These are phyloP conservation scores for Blastobotrys muscicola DNA, from an alignment of 805 yeast genomes.

Conservation along the genomic window DNA sequence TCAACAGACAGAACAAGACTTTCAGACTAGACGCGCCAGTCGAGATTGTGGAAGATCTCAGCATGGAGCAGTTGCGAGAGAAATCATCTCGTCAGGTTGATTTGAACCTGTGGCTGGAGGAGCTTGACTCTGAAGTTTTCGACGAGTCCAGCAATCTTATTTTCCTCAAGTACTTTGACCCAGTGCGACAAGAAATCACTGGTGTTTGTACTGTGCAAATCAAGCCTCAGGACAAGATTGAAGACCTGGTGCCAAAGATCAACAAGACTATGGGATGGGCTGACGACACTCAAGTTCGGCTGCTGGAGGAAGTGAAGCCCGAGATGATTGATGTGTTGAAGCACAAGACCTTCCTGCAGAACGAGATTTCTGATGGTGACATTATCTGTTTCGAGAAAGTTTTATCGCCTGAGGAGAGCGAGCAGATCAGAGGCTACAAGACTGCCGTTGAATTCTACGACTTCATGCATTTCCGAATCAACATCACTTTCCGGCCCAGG, in stretches of 20 bases:
- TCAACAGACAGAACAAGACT: constrained; percentile 62
- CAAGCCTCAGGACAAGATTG: constrained; percentile 36
- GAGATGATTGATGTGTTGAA: constrained; percentile 25
- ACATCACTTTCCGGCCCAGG: constrained; percentile 16
- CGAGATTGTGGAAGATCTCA: constrained; percentile 12
- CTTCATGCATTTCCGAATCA: constrained; percentile 24
- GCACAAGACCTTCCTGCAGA: constrained; percentile 21
- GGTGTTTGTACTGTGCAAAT: constrained; percentile 59
- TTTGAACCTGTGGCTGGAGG: constrained; percentile 54
- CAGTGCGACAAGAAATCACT: constrained; percentile 38
- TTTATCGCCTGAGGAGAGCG: constrained; percentile 15
- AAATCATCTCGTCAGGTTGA: constrained; percentile 39
- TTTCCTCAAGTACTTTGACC: constrained; percentile 59
- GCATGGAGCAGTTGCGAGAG: constrained; percentile 42
- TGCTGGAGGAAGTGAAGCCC: constrained; percentile 29
- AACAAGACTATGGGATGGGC: constrained; percentile 23
- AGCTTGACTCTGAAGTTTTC: not conserved
- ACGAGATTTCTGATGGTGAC: constrained; percentile 30
- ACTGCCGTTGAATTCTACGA: constrained; percentile 24
- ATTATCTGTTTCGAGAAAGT: constrained; percentile 27
- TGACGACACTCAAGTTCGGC: constrained; percentile 16
- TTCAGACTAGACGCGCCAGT: constrained; percentile 47
- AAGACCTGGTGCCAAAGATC: constrained; percentile 23
- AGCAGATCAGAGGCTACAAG: constrained; percentile 9
- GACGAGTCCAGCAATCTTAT: constrained; percentile 10